Evolutionary conservation across 1,284 basidiomycete genomes (phyloP), one percentile per base, ranked within the genome.

Genomic region (Irpex rosettiformis): DNA sequence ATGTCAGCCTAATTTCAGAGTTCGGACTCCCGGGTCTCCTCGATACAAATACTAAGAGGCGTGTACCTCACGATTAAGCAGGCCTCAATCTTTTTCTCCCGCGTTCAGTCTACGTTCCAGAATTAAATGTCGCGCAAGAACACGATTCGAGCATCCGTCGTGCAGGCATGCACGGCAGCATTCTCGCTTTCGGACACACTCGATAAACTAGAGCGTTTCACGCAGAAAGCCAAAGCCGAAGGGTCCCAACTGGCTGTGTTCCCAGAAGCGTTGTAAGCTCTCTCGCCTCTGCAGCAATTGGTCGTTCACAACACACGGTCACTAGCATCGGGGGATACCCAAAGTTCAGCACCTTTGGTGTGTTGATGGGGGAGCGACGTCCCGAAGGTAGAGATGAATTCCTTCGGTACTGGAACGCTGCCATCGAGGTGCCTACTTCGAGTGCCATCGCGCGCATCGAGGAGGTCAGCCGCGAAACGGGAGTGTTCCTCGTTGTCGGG

Each of bases 251-350:
- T 91, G 1, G 84, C 80, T 25, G 84, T 90, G 13, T 87, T 91
- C 65, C 89, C 88, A 2, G 88, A 91, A 69, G 89, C 86, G 18
- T 89, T 88, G 77, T 88, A 71, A 67, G 83, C 64, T 60, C 1
- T 16, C 52, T 55, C 60, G 52, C 21, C 6, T 62, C 52, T 57
- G n/a, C n/a, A n/a, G n/a, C n/a, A n/a, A n/a, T n/a, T n/a, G n/a
- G n/a, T n/a, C n/a, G n/a, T n/a, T 52, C 25, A 27, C 42, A n/a
- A 45, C 56, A 33, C 53, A 54, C 10, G 16, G 21, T 47, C 54
- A n/a, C 18, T 47, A 87, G 84, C 69, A 81, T 86, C 51, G 85
- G 85, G 33, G 86, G 86, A 4, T 89, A 89, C 65, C 86, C 86
- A 5, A 86, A 85, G 64, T 77, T 79, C 71, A 81, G 80, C 0